Percentiles rank a stretch among this genome's conserved stretches.
These are phyloP conservation scores for Cercospora brassicicola DNA, from an alignment of 2,329 filamentous ascomycete species.

Conservation along the genomic window DNA sequence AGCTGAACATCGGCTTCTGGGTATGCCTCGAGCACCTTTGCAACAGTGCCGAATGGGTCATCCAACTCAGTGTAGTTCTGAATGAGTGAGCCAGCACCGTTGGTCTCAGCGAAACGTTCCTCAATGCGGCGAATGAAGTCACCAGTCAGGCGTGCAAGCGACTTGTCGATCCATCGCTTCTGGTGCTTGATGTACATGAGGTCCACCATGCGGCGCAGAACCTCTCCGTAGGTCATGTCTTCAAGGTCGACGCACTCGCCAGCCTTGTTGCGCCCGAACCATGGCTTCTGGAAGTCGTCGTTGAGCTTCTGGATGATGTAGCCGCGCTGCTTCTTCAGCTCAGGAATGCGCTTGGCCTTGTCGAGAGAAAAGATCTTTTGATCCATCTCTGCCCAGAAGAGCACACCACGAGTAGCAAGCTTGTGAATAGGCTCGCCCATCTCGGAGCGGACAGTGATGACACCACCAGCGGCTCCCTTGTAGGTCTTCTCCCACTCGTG, in stretches of 20 bases:
- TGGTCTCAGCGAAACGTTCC: slow-evolving; percentile 80
- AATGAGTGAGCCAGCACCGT: slow-evolving; percentile 74
- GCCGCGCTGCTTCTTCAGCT: slow-evolving; percentile 82
- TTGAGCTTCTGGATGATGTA: slow-evolving; percentile 96
- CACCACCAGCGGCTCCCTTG: slow-evolving; percentile 83
- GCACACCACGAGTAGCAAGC: slow-evolving; percentile 90
- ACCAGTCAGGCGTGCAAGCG: slow-evolving; percentile 77
- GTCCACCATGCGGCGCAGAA: slow-evolving; percentile 82
- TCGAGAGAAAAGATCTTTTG: slow-evolving; percentile 95
- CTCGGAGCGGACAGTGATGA: slow-evolving; percentile 95
- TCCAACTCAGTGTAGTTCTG: slow-evolving; percentile 89
- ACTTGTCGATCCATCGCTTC: slow-evolving; percentile 85
- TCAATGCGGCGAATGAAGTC: slow-evolving; percentile 97
- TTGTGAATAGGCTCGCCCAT: slow-evolving; percentile 99
- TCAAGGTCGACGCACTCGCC: slow-evolving; percentile 83
- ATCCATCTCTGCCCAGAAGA: slow-evolving; percentile 99
- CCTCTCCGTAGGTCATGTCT: slow-evolving; percentile 92
- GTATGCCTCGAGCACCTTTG: slow-evolving; percentile 77
- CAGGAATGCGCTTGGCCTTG: slow-evolving; percentile 86
- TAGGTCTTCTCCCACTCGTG: slow-evolving; percentile 89
- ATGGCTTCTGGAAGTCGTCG: slow-evolving; percentile 94
- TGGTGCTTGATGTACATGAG: slow-evolving; percentile 91
- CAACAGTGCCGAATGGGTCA: slow-evolving; percentile 73
- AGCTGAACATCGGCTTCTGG: slow-evolving; percentile 85
- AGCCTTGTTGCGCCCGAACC: slow-evolving; percentile 83